Percentiles rank a stretch among this genome's conserved stretches.
Conservation (phyloP, 352 stramenopile species). For the Globisporangium paroecandrum region DNA sequence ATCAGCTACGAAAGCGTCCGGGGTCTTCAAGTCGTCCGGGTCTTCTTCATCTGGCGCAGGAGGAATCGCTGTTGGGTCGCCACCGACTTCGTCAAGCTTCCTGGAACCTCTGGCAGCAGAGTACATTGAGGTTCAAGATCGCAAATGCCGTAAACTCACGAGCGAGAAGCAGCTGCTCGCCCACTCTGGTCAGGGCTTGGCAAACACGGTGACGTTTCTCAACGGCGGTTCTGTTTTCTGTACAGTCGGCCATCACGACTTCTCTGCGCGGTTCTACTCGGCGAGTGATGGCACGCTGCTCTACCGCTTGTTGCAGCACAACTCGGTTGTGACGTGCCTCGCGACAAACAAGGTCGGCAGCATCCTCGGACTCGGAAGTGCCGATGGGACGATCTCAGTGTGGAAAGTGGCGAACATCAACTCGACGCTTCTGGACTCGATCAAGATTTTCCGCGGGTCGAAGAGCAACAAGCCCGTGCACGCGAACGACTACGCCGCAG, state of each 20-base stretch:
- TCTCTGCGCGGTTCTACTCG: slow-evolving; percentile 73
- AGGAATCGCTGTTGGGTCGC: slow-evolving; percentile 1
- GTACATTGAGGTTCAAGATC: slow-evolving; percentile 63
- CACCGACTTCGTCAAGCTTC: slow-evolving; percentile 5
- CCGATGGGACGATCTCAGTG: slow-evolving; percentile 73
- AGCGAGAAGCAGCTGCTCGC: slow-evolving; percentile 37
- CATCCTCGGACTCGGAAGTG: slow-evolving; percentile 51
- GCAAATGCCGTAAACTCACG: slow-evolving; percentile 59
- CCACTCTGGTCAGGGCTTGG: slow-evolving; percentile 12
- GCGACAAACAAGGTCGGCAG: slow-evolving; percentile 40
- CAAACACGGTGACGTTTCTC: slow-evolving; percentile 43
- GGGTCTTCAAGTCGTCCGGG: slow-evolving; percentile 35
- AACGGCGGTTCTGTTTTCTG: slow-evolving; percentile 54
- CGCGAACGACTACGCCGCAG: slow-evolving; percentile 67
- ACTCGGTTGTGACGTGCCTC: slow-evolving; percentile 65
- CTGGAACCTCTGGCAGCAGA: slow-evolving; percentile 25
- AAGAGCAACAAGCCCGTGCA: slow-evolving; percentile 60
- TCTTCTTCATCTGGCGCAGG: not conserved
- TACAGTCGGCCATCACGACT: slow-evolving; percentile 71
- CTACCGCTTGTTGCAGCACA: slow-evolving; percentile 72
- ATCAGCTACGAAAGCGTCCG: slow-evolving; percentile 36
- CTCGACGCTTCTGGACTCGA: slow-evolving; percentile 64
- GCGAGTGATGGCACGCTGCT: slow-evolving; percentile 63
- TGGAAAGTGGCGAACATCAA: slow-evolving; percentile 72
- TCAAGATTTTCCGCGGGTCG: slow-evolving; percentile 72